A percentile compares a stretch with the other conserved stretches of the same genome.
phyloP scores from a whole-genome alignment of 805 yeast species.

The Monosporozyma unispora region DNA sequence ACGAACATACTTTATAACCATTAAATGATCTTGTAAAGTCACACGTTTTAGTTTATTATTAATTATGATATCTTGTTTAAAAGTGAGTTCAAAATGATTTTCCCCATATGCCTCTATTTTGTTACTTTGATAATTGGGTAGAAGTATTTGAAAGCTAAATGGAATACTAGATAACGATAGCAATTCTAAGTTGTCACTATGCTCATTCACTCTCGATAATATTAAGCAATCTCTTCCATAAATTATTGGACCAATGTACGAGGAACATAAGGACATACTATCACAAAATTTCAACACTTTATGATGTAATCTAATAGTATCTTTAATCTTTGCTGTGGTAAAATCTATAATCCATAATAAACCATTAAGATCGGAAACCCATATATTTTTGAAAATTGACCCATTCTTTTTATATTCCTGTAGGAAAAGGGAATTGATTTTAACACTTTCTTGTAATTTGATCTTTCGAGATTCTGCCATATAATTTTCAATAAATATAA shows the following conservation, averaged over 20 bases:
- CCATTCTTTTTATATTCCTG: neutral
- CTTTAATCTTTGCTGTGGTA: neutral
- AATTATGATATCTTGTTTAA: neutral
- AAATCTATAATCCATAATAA: constrained; percentile 9
- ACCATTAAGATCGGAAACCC: constrained; percentile 15
- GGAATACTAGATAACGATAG: neutral
- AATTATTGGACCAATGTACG: neutral
- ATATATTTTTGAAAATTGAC: neutral
- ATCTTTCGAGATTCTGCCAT: neutral
- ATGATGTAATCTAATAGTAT: constrained; percentile 6
- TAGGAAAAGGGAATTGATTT: constrained; percentile 2
- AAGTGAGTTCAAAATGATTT: constrained; percentile 2
- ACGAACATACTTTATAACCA: neutral
- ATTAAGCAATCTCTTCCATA: neutral
- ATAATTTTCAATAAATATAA: constrained; percentile 5
- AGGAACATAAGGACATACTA: neutral
- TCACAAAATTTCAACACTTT: constrained; percentile 1
- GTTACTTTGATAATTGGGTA: neutral
- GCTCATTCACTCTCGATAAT: neutral
- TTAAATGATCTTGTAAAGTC: neutral
- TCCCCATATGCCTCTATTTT: neutral
- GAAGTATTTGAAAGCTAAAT: neutral
- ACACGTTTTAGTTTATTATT: neutral
- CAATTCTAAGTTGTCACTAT: neutral
- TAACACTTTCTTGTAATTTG: neutral